Evolutionary conservation across 2,329 filamentous ascomycete genomes (phyloP).

Genomic region (Orbilia quercus): DNA sequence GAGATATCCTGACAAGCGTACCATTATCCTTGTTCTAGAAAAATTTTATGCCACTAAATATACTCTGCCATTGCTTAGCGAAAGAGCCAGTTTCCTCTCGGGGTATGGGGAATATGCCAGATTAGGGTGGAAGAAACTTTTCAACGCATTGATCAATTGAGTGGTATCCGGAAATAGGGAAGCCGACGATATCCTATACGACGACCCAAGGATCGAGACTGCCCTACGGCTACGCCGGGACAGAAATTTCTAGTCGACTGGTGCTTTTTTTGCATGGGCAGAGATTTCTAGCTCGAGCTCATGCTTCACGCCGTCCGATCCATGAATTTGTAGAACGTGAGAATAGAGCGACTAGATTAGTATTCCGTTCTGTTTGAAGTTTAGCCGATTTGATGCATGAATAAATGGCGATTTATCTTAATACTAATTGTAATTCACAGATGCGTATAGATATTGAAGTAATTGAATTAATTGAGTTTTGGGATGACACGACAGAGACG

Average conservation of each 20-base stretch:
- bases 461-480: too few species aligned
- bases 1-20: constrained; percentile 19
- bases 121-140: constrained; percentile 16
- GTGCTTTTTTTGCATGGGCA: too few species aligned
- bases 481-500: too few species aligned
- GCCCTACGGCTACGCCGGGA: constrained; percentile 21
- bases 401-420: too few species aligned
- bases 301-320: background rate
- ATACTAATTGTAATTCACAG: too few species aligned
- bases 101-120: background rate
- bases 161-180: constrained; percentile 5
- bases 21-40: constrained; percentile 17
- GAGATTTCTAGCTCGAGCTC: constrained; percentile 31
- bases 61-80: constrained; percentile 47
- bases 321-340: background rate
- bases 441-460: too few species aligned
- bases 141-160: constrained; percentile 10
- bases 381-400: too few species aligned
- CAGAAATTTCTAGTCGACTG: background rate
- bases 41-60: constrained; percentile 44
- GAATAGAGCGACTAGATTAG: too few species aligned
- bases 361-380: too few species aligned
- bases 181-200: constrained; percentile 54
- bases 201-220: constrained; percentile 50
- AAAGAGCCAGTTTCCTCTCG: constrained; percentile 35